Conservation (phyloP, 1,284 basidiomycete species). For the Cutaneotrichosporon sp. region DNA sequence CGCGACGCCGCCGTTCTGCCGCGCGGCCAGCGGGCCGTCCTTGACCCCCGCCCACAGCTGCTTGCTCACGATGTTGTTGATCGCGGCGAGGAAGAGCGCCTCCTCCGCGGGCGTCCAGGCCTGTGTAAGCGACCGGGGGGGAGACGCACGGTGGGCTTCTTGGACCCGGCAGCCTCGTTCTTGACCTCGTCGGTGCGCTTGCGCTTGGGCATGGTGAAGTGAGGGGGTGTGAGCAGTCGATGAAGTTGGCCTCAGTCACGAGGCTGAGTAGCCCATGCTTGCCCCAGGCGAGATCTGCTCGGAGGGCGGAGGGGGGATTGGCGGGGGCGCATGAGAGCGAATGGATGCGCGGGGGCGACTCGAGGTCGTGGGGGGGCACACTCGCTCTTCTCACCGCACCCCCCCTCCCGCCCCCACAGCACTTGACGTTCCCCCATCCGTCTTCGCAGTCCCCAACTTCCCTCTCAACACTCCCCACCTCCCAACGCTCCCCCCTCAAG, state of each 20-base stretch:
- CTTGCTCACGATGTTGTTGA: constrained; percentile 18
- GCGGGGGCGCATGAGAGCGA: too few species aligned
- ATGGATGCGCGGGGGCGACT: too few species aligned
- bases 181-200: background rate
- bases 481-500: background rate
- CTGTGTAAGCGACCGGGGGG: background rate
- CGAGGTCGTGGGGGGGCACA: too few species aligned
- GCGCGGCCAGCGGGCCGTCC: constrained; percentile 8
- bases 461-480: background rate
- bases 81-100: constrained; percentile 14
- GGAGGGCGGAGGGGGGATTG: too few species aligned
- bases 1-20: constrained; percentile 15
- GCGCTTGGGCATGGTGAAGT: background rate
- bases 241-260: too few species aligned
- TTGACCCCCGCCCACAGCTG: constrained; percentile 23
- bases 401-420: too few species aligned
- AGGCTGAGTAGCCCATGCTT: too few species aligned
- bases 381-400: too few species aligned
- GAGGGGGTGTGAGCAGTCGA: too few species aligned
- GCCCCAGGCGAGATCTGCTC: too few species aligned
- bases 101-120: constrained; percentile 28
- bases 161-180: too few species aligned
- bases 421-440: background rate
- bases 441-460: background rate
- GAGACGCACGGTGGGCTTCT: background rate